Percentiles rank a stretch among this genome's conserved stretches.
These are phyloP conservation scores for Oidiodendron maius DNA, from an alignment of 495 filamentous ascomycete genomes.

Conservation along the genomic window DNA sequence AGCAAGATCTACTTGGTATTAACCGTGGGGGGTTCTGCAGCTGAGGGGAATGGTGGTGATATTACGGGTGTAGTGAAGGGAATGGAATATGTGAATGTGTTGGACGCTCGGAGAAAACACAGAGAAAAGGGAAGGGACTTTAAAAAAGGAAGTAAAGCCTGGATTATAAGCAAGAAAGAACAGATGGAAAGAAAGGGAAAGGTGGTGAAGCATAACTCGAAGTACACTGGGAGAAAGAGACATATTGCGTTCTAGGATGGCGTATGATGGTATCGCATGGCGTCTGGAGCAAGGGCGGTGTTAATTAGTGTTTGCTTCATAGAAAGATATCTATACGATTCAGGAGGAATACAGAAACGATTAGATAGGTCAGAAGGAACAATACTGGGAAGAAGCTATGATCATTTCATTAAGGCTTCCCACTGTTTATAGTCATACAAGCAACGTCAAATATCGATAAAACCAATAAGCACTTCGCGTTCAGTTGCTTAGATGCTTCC, in stretches of 20 bases:
- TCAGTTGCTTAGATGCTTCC: too few relatives aligned
- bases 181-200: slow-evolving; percentile 93
- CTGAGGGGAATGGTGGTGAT: slow-evolving; percentile 58
- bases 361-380: too few relatives aligned
- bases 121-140: slow-evolving; percentile 45
- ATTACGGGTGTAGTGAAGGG: slow-evolving; percentile 81
- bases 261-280: slow-evolving; percentile 18
- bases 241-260: slow-evolving; percentile 19
- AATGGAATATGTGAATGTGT: slow-evolving; percentile 82
- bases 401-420: too few relatives aligned
- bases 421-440: too few relatives aligned
- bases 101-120: slow-evolving; percentile 59
- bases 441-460: too few relatives aligned
- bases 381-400: too few relatives aligned
- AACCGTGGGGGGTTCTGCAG: slow-evolving; percentile 77
- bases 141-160: slow-evolving; percentile 77
- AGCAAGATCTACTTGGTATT: slow-evolving; percentile 90
- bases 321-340: too few relatives aligned
- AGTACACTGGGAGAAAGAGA: slow-evolving; percentile 87
- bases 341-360: too few relatives aligned
- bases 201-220: slow-evolving; percentile 82
- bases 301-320: too few relatives aligned
- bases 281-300: slow-evolving; percentile 10
- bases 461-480: too few relatives aligned
- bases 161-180: slow-evolving; percentile 94